Evolutionary conservation across 192 early-diverging fungal genomes (phyloP).

Genomic region (Gryganskiella cystojenkinii): DNA sequence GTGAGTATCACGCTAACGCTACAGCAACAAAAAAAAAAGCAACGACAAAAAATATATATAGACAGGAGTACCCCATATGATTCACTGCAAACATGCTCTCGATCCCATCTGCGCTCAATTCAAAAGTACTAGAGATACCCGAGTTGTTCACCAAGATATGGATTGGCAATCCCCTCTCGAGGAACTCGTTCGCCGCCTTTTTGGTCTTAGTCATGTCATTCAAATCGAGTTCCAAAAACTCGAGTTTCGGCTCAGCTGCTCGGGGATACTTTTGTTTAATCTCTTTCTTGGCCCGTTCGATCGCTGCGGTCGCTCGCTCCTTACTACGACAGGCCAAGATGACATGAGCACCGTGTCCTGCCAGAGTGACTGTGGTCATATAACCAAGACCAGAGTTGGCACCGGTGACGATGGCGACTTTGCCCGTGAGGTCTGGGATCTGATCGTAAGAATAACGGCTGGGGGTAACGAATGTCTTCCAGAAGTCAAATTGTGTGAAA

Average conservation of each 20-base stretch:
- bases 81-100: constrained; percentile 55
- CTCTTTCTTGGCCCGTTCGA: constrained; percentile 17
- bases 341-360: constrained; percentile 17
- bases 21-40: too few species aligned
- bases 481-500: background rate
- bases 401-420: constrained; percentile 56
- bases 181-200: constrained; percentile 30
- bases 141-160: constrained; percentile 55
- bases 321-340: constrained; percentile 10
- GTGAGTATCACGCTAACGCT: too few species aligned
- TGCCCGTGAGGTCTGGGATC: constrained; percentile 43
- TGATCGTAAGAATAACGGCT: constrained; percentile 11
- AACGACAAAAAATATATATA: too few species aligned
- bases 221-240: constrained; percentile 26
- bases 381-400: constrained; percentile 51
- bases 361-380: constrained; percentile 10
- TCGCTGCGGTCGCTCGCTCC: background rate
- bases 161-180: constrained; percentile 44
- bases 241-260: background rate
- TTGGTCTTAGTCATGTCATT: constrained; percentile 3
- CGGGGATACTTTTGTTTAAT: background rate
- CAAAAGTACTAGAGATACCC: constrained; percentile 19
- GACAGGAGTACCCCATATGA: constrained; percentile 55
- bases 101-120: constrained; percentile 32
- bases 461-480: background rate